A percentile compares a stretch with the other conserved stretches of the same genome.
Evolutionary conservation across 208 protist genomes (phyloP).

Genomic region (Leishmania amazonensis): DNA sequence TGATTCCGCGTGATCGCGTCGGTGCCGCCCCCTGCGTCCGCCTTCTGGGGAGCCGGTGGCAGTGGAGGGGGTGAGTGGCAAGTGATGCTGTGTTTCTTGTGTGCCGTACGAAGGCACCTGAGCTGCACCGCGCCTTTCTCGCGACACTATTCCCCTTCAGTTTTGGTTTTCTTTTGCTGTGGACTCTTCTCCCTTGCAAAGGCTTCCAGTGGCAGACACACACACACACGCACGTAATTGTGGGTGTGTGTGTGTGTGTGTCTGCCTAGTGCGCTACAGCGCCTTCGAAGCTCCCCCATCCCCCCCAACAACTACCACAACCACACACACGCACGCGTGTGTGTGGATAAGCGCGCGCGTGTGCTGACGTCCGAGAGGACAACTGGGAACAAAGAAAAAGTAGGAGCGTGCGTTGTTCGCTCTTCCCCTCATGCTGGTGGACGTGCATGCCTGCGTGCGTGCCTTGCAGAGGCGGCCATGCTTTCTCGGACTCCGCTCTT

Average conservation of each 20-base stretch:
- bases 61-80: background rate
- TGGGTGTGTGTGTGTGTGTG: background rate
- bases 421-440: background rate
- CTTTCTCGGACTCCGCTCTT: background rate
- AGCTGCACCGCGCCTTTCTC: background rate
- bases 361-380: background rate
- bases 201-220: no score
- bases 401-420: background rate
- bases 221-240: no score
- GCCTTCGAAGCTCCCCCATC: background rate
- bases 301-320: background rate
- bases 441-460: background rate
- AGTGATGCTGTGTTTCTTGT: background rate
- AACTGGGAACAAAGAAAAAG: background rate
- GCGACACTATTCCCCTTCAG: background rate
- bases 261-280: background rate
- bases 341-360: background rate
- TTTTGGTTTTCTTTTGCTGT: no score
- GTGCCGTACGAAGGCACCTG: background rate
- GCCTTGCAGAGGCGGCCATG: background rate
- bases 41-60: background rate
- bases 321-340: background rate
- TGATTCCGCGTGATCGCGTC: constrained; percentile 96
- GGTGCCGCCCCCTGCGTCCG: constrained; percentile 28
- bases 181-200: background rate